phyloP scores from a whole-genome alignment of 148 eudicot genomes.

The Rhododendron simsii region DNA sequence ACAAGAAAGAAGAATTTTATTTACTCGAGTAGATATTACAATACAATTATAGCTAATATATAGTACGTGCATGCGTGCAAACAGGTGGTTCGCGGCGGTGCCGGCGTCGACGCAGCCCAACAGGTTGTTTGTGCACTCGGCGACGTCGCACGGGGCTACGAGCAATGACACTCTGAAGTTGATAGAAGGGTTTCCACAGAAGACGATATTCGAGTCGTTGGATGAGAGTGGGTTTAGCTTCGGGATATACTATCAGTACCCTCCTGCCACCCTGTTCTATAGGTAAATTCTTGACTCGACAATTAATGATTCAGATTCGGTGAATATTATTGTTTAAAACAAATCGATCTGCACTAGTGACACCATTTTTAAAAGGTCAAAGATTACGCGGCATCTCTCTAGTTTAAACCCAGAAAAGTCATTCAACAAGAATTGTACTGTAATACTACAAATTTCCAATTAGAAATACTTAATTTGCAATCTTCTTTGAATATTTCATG shows the following conservation, averaged over 20 bases:
- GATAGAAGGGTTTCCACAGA: constrained; percentile 9
- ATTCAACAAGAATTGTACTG: too few species aligned
- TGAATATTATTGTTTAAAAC: too few species aligned
- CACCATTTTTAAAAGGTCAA: too few species aligned
- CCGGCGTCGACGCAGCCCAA: constrained; percentile 76
- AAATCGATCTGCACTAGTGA: too few species aligned
- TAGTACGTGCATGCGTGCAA: neutral
- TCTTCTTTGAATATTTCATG: too few species aligned
- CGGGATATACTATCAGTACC: constrained; percentile 6
- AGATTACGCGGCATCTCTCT: too few species aligned
- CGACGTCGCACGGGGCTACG: constrained; percentile 24
- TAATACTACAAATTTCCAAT: too few species aligned
- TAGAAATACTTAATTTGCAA: too few species aligned
- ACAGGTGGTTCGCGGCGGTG: constrained; percentile 63
- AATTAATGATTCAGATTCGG: too few species aligned
- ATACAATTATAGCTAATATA: too few species aligned
- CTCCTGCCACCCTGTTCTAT: constrained; percentile 4
- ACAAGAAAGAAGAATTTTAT: too few species aligned
- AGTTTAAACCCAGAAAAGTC: too few species aligned
- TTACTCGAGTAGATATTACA: neutral
- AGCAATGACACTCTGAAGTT: neutral
- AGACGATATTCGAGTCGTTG: constrained; percentile 6
- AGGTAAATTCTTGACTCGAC: neutral
- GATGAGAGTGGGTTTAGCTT: constrained; percentile 4
- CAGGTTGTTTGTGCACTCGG: constrained; percentile 60